Evolutionary conservation across 2,329 filamentous ascomycete species (phyloP), one percentile per base, ranked within the genome.

Genomic region (Aureobasidium mangrovei): DNA sequence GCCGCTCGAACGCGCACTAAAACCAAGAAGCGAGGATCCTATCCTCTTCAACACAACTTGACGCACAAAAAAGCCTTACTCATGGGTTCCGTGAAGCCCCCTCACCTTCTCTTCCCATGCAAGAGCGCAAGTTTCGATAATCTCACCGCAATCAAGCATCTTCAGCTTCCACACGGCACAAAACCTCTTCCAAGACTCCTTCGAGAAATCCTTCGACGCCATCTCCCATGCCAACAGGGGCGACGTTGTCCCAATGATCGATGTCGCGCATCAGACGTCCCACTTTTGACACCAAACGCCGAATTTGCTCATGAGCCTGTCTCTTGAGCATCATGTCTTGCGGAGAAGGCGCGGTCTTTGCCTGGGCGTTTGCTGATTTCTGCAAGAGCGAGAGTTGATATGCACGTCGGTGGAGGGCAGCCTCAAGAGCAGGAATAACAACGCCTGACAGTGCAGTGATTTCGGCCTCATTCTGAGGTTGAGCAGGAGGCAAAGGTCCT

Each of bases 221-320:
- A 42, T 88, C 84, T 0, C 90, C 91, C 91, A 97, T 96, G 1
- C 90, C 89, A 8, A 97, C 89, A 4, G 90, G 88, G 61, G 89
- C 86, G 41, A 84, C 81, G 67, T 85, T 86, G 70, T 98, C 93
- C 70, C 84, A 87, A 59, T 86, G 80, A 69, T 98, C 91, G 64
- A 98, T 89, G 67, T 95, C 90, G 65, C 85, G 85, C 70, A 95
- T 95, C 27, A 91, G 77, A 57, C 86, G 82, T 2, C 85, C 86
- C 31, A 94, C 78, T 67, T 95, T 94, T 60, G 84, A 84, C 9
- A 95, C 88, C 29, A 95, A 76, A 64, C 84, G 82, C 60, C 86
- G 80, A 40, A 97, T 78, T 68, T 87, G 86, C 56, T 95, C 90
- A 64, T 97, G 91, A 0, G 86, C 84, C 45, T 89, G 80, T n/a